These are phyloP conservation scores for Magnolia sinica DNA, from an alignment of 164 flowering plant genomes.

Conservation along the genomic window DNA sequence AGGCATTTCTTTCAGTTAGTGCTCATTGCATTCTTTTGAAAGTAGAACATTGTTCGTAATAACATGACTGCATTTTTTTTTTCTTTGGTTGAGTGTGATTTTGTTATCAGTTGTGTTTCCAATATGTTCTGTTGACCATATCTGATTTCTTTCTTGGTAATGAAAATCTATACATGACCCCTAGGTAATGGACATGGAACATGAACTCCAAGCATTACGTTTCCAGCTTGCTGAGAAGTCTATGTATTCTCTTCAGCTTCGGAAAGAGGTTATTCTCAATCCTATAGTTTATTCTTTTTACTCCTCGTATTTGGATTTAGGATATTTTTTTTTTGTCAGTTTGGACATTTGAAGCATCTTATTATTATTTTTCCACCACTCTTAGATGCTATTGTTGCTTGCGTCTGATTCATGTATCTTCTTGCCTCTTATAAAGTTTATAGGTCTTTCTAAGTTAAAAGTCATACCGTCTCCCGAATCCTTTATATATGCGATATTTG, in stretches of 20 bases:
- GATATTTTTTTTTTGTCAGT: background rate
- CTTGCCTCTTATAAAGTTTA: no score
- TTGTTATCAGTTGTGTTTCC: background rate
- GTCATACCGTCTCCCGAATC: no score
- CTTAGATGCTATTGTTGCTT: background rate
- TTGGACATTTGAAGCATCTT: background rate
- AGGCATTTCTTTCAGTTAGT: no score
- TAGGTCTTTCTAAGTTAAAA: no score
- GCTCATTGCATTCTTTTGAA: no score
- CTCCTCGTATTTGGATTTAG: background rate
- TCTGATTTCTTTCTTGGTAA: background rate
- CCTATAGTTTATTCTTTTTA: background rate
- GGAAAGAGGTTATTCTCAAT: conserved; percentile 63
- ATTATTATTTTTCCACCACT: background rate
- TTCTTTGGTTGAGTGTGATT: no score
- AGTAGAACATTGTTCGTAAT: no score
- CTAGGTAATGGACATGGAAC: conserved; percentile 99
- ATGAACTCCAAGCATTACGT: conserved; percentile 84
- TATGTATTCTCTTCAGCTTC: conserved; percentile 64
- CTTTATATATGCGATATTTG: no score
- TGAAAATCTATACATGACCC: conserved; percentile 9
- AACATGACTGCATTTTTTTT: no score
- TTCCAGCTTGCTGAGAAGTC: conserved; percentile 83
- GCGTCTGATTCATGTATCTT: background rate
- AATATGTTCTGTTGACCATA: background rate